Evolutionary conservation across 495 filamentous ascomycete species (phyloP).

Genomic region (Podospora pseudoanserina): DNA sequence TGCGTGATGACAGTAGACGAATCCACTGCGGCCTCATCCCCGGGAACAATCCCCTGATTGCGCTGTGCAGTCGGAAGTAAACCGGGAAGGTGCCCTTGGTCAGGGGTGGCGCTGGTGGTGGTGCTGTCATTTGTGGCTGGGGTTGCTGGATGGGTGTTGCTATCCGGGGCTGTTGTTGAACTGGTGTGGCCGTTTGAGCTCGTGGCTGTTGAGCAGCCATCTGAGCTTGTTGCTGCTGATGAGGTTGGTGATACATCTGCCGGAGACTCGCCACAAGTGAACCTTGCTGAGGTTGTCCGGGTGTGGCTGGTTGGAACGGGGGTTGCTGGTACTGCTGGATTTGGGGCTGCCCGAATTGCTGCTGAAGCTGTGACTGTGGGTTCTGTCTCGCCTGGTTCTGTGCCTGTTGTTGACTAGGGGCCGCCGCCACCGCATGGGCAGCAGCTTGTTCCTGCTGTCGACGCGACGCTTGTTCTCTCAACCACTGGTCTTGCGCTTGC

Average conservation of each 20-base stretch:
- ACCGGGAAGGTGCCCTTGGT: conserved; percentile 40
- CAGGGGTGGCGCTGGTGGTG: conserved; percentile 20
- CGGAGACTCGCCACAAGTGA: not conserved
- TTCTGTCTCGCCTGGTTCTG: not conserved
- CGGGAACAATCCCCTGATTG: conserved; percentile 43
- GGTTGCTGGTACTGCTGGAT: not conserved
- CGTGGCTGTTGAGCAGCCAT: not conserved
- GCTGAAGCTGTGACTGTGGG: not conserved
- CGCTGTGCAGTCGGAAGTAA: conserved; percentile 61
- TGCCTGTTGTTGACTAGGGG: not conserved
- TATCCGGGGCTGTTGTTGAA: not conserved
- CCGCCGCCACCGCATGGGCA: no score
- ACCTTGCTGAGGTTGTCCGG: not conserved
- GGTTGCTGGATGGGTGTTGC: not conserved
- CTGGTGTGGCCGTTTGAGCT: not conserved
- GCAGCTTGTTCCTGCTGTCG: conserved; percentile 6
- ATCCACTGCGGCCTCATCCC: conserved; percentile 54
- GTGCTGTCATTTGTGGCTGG: not conserved
- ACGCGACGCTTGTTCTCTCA: conserved; percentile 3
- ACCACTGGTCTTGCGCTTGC: not conserved
- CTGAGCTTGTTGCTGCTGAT: not conserved
- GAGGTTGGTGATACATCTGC: not conserved
- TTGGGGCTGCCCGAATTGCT: not conserved
- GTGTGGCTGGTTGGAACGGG: not conserved
- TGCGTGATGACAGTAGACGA: conserved; percentile 51